Percentiles rank a stretch among this genome's conserved stretches.
These are phyloP conservation scores for Fraxinus paxiana DNA, from an alignment of 305 asterid genomes.

Conservation along the genomic window DNA sequence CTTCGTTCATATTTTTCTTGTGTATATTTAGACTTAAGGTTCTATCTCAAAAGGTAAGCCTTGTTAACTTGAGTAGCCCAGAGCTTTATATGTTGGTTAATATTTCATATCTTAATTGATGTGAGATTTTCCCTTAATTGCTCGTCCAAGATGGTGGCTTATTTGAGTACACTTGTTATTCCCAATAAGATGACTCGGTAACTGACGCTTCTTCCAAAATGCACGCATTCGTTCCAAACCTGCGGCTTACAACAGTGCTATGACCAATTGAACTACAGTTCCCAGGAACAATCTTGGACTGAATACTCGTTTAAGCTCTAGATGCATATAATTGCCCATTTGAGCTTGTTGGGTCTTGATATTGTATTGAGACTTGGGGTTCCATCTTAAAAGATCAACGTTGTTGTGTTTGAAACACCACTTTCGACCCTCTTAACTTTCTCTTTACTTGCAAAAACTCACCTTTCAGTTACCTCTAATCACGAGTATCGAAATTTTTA, in stretches of 20 bases:
- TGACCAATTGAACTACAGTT: neutral
- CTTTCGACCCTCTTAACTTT: neutral
- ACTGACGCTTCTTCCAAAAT: neutral
- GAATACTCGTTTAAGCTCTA: neutral
- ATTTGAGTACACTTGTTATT: neutral
- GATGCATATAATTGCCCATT: neutral
- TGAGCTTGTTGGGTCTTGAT: neutral
- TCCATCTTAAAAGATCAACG: neutral
- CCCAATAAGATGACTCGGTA: neutral
- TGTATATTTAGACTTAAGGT: neutral
- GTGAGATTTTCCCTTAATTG: neutral
- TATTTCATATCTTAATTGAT: neutral
- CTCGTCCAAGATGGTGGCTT: neutral
- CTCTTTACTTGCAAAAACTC: neutral
- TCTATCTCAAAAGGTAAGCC: neutral
- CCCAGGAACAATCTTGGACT: neutral
- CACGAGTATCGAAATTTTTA: neutral
- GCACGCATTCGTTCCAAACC: neutral
- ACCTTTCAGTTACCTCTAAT: neutral
- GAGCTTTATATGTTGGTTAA: neutral
- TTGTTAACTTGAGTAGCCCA: neutral
- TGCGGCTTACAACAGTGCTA: neutral
- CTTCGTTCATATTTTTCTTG: neutral
- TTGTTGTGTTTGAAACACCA: neutral
- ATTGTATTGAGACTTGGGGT: too few species aligned